Conservation (phyloP, 306 rosid species). For the Trichosanthes cucumerina region DNA sequence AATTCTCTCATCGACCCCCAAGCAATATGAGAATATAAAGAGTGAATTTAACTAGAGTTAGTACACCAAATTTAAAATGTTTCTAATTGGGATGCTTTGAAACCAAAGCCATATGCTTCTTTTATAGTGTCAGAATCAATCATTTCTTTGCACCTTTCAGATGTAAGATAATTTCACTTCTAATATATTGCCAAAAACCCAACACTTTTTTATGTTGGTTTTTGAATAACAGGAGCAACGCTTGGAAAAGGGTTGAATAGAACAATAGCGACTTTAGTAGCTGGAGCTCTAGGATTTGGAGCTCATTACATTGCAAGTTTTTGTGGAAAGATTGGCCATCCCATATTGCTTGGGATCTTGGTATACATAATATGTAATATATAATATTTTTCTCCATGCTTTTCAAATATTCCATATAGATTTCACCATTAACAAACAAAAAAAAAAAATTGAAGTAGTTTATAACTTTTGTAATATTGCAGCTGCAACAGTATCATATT, state of each 20-base stretch:
- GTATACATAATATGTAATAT: slow-evolving; percentile 53
- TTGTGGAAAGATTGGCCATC: slow-evolving; percentile 46
- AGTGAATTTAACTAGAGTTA: too few relatives aligned
- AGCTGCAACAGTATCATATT: slow-evolving; percentile 60
- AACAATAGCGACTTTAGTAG: slow-evolving; percentile 60
- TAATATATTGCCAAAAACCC: too few relatives aligned
- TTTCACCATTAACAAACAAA: not conserved
- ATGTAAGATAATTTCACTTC: too few relatives aligned
- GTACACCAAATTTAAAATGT: too few relatives aligned
- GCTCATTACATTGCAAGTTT: slow-evolving; percentile 48
- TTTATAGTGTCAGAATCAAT: too few relatives aligned
- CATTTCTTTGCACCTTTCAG: too few relatives aligned
- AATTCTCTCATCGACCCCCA: too few relatives aligned
- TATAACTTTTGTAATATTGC: not conserved
- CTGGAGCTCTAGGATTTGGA: slow-evolving; percentile 81
- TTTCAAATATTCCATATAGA: not conserved
- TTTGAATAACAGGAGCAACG: slow-evolving; percentile 51
- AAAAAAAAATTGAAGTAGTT: not conserved
- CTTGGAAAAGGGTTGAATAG: slow-evolving; percentile 66
- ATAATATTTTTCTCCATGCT: not conserved
- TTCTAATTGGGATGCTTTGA: too few relatives aligned
- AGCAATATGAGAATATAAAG: too few relatives aligned
- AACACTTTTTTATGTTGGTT: too few relatives aligned
- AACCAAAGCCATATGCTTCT: too few relatives aligned
- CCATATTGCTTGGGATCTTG: slow-evolving; percentile 50